These are phyloP conservation scores for Colletotrichum abscissum DNA, from an alignment of 2,329 filamentous ascomycete genomes.

Conservation along the genomic window DNA sequence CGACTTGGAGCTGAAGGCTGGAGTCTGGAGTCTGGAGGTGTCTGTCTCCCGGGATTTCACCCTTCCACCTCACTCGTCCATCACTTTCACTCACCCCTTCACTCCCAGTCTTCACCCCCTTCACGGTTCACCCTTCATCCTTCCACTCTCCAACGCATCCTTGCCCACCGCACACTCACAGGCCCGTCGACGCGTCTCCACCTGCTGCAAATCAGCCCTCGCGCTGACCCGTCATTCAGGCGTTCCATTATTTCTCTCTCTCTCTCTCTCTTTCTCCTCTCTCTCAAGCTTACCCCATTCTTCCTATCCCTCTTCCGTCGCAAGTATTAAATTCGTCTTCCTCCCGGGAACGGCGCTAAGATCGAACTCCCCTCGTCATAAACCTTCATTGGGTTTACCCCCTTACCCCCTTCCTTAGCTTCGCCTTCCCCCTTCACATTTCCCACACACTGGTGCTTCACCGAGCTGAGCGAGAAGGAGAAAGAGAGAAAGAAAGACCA, in stretches of 20 bases:
- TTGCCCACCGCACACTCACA: neutral
- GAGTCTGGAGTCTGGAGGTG: too few relatives aligned
- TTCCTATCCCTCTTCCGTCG: constrained; percentile 32
- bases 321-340: constrained; percentile 37
- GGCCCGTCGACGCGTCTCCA: constrained; percentile 33
- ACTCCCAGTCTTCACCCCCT: neutral
- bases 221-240: constrained; percentile 27
- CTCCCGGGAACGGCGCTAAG: constrained; percentile 39
- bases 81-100: neutral
- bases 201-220: constrained; percentile 35
- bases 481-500: neutral
- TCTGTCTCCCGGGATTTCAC: neutral
- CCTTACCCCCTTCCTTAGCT: constrained; percentile 32
- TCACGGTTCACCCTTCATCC: constrained; percentile 14
- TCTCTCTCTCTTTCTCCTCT: neutral
- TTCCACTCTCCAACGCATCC: neutral
- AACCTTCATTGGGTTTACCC: constrained; percentile 37
- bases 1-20: too few relatives aligned
- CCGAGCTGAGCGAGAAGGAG: constrained; percentile 16
- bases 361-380: constrained; percentile 38
- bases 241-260: constrained; percentile 26
- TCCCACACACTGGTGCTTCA: constrained; percentile 12
- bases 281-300: constrained; percentile 29
- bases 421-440: constrained; percentile 15
- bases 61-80: neutral